Evolutionary conservation across 164 flowering plant genomes (phyloP), one percentile per base, ranked within the genome.

Genomic region (Dillenia suffruticosa): DNA sequence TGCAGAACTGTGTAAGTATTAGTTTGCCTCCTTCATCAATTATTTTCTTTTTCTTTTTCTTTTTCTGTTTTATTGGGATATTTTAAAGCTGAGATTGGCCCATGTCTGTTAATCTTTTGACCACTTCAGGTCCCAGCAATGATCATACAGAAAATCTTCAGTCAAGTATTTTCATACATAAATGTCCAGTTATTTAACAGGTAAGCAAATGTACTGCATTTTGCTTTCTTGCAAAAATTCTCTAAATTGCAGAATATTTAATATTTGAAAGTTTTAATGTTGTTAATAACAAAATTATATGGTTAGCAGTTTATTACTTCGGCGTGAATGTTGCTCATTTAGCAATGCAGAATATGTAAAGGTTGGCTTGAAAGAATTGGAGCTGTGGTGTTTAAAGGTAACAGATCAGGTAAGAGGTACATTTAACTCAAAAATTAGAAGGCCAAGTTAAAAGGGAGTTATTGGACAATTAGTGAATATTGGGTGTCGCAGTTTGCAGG

Each of bases 271-370:
- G 22, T 19, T 19, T 19, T 19, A 1, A 19, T 19, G 22, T 19
- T 19, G 22, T 19, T 19, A 19, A 1, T 19, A 19, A 19, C 15
- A 2, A 46, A 47, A 12, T 62, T 19, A 44, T 10, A 43, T 62
- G 57, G 49, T 43, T 49, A 70, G 58, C 75, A 89, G 96, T 70
- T 72, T 89, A 72, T 63, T 89, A 67, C 89, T 88, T 32, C 88
- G 96, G 0, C 90, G 96, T 44, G 96, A 88, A 61, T 88, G 96
- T 71, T 88, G 96, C 74, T 86, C 96, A 49, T 88, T 88, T 69
- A 88, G 96, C 80, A 88, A 88, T 51, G 96, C 89, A 40, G 96
- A 89, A 70, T 89, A 83, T 68, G 78, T 89, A 4, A 89, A 89
- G 69, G 72, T 84, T 16, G 96, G 92, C 58, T 69, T 89, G 72